Base-by-base conservation (phyloP, 768 basidiomycete genomes). In the Leccinum ochraceum region DNA sequence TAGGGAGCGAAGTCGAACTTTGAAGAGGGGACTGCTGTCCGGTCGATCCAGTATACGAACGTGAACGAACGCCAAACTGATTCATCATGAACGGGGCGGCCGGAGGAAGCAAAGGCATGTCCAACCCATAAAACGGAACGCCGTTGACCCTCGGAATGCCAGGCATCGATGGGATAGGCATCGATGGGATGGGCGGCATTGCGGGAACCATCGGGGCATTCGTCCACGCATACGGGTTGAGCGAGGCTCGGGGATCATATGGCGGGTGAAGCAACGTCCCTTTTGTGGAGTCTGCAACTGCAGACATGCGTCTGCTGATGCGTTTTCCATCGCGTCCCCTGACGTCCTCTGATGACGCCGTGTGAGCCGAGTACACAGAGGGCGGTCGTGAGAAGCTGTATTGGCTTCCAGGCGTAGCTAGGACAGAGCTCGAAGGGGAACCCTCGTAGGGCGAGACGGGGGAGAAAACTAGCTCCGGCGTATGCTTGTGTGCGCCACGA, bases 71-170 rank as follows among this genome's bases (percentile, higher is more conserved):
- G 16, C 77, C 75, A 32, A 70, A 84, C 59, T 84, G 80, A 57
- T 84, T 83, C 76, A 88, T 80, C 86, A 90, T 89, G 73, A 90
- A 91, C 13, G 89, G 88, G 24, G 89, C 83, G 1, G 85, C 80
- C 6, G 89, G 89, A 10, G 89, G 89, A 32, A 91, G 78, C 10
- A 91, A 76, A 7, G 89, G 87, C 81, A 84, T 83, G 63, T 89
- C 86, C 74, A 84, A 75, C 57, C 80, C 74, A 58, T 77, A 80
- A 44, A 80, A 75, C 9, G 80, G 78, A 54, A 83, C 71, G 51
- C 76, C 71, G 53, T 72, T 69, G 64, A 74, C 69, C 61, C 60
- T 56, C 6, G 75, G 70, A 52, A 73, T 61, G 32, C 72, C 53
- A 17, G 78, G 77, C 59, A 81, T 69, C 26, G 67, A 63, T 2